These are phyloP conservation scores for Blastobotrys mokoenaii DNA, from an alignment of 805 yeast genomes.

Conservation along the genomic window DNA sequence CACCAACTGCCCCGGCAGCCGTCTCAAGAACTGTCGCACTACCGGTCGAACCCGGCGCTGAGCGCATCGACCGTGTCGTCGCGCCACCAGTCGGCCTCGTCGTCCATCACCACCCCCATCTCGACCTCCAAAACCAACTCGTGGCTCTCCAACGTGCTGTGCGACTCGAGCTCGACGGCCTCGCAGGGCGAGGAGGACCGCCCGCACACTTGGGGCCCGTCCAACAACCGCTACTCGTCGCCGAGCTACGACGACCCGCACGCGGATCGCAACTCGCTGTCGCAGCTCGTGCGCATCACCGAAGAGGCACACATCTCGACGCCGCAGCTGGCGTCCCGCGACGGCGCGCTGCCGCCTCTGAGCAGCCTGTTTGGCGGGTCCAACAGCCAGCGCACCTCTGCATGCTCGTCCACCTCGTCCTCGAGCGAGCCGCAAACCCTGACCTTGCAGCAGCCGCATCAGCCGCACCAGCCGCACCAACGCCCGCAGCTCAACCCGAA, in stretches of 20 bases:
- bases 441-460: too few relatives aligned
- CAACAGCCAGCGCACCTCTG: background rate
- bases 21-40: slow-evolving; percentile 6
- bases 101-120: slow-evolving; percentile 16
- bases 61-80: slow-evolving; percentile 14
- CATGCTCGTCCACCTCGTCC: background rate
- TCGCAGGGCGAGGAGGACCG: slow-evolving; percentile 17
- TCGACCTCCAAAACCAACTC: slow-evolving; percentile 17
- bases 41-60: slow-evolving; percentile 10
- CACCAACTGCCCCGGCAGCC: background rate
- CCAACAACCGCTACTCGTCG: slow-evolving; percentile 17
- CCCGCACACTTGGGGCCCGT: slow-evolving; percentile 26
- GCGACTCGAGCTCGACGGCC: slow-evolving; percentile 9
- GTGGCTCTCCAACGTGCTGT: slow-evolving; percentile 22
- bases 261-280: slow-evolving; percentile 18
- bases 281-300: slow-evolving; percentile 18
- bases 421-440: background rate
- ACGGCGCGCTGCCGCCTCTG: too few relatives aligned
- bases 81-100: slow-evolving; percentile 14
- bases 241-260: slow-evolving; percentile 14
- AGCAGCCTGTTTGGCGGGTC: too few relatives aligned
- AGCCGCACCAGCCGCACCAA: slow-evolving; percentile 3
- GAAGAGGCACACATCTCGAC: slow-evolving; percentile 19
- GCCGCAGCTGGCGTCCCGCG: slow-evolving; percentile 5
- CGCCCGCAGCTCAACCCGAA: slow-evolving; percentile 19